These are phyloP conservation scores for Pythium volutum DNA, from an alignment of 352 stramenopile genomes.

Conservation along the genomic window DNA sequence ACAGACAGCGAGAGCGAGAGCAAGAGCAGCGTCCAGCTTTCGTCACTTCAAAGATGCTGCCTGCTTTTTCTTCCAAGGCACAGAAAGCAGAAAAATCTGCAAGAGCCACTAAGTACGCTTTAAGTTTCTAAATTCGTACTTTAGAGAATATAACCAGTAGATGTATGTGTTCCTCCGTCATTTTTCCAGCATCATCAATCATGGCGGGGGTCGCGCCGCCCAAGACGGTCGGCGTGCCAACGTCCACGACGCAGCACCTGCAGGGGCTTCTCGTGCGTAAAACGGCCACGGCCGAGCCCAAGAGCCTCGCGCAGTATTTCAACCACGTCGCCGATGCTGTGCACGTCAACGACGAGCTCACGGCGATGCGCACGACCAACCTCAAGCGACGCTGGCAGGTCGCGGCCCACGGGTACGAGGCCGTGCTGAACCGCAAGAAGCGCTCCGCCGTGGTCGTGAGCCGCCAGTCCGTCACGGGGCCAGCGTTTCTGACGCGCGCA, in stretches of 20 bases:
- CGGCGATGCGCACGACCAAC: conserved; percentile 49
- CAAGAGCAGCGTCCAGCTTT: background rate
- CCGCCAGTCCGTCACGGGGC: conserved; percentile 17
- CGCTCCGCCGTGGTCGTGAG: conserved; percentile 29
- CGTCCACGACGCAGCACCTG: conserved; percentile 46
- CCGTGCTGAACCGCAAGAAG: conserved; percentile 74
- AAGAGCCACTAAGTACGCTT: background rate
- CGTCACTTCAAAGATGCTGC: conserved; percentile 6
- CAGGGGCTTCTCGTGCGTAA: conserved; percentile 65
- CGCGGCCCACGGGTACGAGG: conserved; percentile 65
- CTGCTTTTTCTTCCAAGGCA: background rate
- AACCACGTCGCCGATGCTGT: conserved; percentile 63
- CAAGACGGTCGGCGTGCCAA: conserved; percentile 27
- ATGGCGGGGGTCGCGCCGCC: conserved; percentile 19
- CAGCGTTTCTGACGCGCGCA: conserved; percentile 20
- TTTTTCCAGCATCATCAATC: background rate
- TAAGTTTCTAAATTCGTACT: conserved; percentile 13
- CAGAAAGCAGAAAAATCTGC: background rate
- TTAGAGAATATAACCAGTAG: background rate
- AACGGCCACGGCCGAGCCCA: conserved; percentile 42
- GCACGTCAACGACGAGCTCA: conserved; percentile 50
- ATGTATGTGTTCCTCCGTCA: too few relatives aligned
- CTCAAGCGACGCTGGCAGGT: conserved; percentile 65
- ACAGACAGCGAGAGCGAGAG: background rate
- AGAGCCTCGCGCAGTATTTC: conserved; percentile 68